Base-by-base conservation (phyloP, 352 stramenopile species). In the Pythium myriotylum region DNA sequence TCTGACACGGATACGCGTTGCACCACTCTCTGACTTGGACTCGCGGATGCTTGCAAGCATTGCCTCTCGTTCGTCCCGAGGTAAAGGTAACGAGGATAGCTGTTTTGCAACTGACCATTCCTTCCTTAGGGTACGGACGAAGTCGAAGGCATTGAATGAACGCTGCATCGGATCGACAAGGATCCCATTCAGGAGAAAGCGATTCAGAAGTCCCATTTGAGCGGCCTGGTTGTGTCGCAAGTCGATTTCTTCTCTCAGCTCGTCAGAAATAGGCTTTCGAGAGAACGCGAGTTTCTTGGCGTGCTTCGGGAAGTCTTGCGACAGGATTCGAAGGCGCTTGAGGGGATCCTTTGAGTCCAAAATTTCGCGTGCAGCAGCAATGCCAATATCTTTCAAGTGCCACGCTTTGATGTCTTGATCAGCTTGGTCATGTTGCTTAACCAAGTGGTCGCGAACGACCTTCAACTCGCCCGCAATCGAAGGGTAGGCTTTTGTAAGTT, bases 121-220 rank as follows among this genome's bases (percentile, higher is more conserved):
- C 12, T 79, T 73, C 52, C 91, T 88, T 17, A 97, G 55, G 8
- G 69, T 80, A 27, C 77, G 79, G 66, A 97, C 77, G 19, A 97
- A 91, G 55, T 96, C 79, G 47, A 97, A 98, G 17, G 96, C 73
- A 71, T 97, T 98, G 65, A 98, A 98, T 8, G 88, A 95, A 2
- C 76, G 73, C 49, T 89, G 78, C 52, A 74, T 87, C 10, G 91
- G 76, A 51, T 96, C 81, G 9, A 97, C 63, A 10, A 70, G 60
- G 46, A 93, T 90, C 19, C 91, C 92, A 53, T 97, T 97, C 59
- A 98, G 54, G 26, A 97, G 74, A 10, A 98, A 82, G 22, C 81
- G 82, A 68, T 92, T 81, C 24, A 77, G 73, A 1, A 91, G 60
- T 24, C 68, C 67, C 13, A 33, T 68, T 9, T 68, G 61, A 9